phyloP scores from a whole-genome alignment of 192 early-diverging fungal species.

The Mortierella alpina region DNA sequence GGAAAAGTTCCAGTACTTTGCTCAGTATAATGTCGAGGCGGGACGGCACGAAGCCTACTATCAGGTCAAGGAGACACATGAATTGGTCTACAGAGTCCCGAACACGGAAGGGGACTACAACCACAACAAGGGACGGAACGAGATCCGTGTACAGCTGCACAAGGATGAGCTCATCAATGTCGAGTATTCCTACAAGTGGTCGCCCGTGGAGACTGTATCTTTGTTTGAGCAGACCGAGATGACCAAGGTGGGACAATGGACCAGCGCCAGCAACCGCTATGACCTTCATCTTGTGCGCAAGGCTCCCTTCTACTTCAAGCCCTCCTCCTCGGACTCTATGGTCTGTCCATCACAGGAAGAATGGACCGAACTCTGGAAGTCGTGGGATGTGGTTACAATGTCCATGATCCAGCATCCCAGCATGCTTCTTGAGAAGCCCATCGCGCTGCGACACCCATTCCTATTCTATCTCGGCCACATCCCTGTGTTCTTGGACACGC shows the following conservation, averaged over 20 bases:
- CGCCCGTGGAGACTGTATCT: constrained; percentile 59
- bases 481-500: constrained; percentile 75
- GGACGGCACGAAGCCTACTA: constrained; percentile 89
- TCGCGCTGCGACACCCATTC: constrained; percentile 86
- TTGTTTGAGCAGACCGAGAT: constrained; percentile 64
- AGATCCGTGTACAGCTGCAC: constrained; percentile 58
- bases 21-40: constrained; percentile 74
- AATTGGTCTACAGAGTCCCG: constrained; percentile 56
- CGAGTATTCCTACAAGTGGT: constrained; percentile 92
- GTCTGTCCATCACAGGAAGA: constrained; percentile 73
- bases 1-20: constrained; percentile 75
- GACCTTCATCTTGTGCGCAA: constrained; percentile 68
- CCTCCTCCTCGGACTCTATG: neutral
- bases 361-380: constrained; percentile 84
- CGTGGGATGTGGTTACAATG: constrained; percentile 79
- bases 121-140: constrained; percentile 6
- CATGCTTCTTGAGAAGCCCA: constrained; percentile 76
- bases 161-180: constrained; percentile 88
- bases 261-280: constrained; percentile 64
- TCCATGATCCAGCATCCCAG: constrained; percentile 66
- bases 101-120: neutral
- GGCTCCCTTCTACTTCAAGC: constrained; percentile 60
- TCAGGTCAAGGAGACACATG: constrained; percentile 62
- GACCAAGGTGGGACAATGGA: constrained; percentile 61
- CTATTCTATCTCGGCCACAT: constrained; percentile 94